phyloP scores from a whole-genome alignment of 2,329 filamentous ascomycete species.

The Sarocladium brachiariae region DNA sequence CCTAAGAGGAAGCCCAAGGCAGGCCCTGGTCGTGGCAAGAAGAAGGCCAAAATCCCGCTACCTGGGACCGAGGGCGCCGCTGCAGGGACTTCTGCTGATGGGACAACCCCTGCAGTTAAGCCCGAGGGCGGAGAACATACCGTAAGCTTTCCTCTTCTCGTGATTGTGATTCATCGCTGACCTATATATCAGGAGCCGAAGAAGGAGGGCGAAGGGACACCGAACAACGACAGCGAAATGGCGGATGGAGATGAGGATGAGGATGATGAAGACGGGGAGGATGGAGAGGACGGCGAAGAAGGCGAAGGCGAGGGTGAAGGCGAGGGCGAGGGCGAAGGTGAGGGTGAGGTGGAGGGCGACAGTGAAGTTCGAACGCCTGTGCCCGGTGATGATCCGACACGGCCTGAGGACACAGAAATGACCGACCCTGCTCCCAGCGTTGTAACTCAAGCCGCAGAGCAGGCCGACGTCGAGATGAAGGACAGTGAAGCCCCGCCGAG shows the following conservation, averaged over 20 bases:
- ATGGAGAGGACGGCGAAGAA: slow-evolving; percentile 25
- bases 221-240: slow-evolving; percentile 41
- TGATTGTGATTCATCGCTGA: background rate
- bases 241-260: slow-evolving; percentile 43
- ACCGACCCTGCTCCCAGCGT: slow-evolving; percentile 23
- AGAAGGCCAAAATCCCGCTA: slow-evolving; percentile 60
- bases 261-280: slow-evolving; percentile 20
- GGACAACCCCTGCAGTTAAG: slow-evolving; percentile 31
- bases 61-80: slow-evolving; percentile 23
- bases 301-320: slow-evolving; percentile 39
- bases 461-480: slow-evolving; percentile 20
- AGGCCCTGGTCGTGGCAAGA: slow-evolving; percentile 68
- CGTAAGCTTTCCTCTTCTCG: slow-evolving; percentile 22
- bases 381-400: slow-evolving; percentile 30
- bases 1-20: slow-evolving; percentile 75
- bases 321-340: slow-evolving; percentile 40
- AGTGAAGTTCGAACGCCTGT: slow-evolving; percentile 32
- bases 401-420: slow-evolving; percentile 26
- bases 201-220: slow-evolving; percentile 12
- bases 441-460: background rate
- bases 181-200: slow-evolving; percentile 7
- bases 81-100: slow-evolving; percentile 26
- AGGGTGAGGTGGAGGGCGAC: slow-evolving; percentile 41
- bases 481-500: slow-evolving; percentile 19
- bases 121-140: slow-evolving; percentile 30